These are phyloP conservation scores for Larix kaempferi DNA, from an alignment of 75 land plant species.

Conservation along the genomic window DNA sequence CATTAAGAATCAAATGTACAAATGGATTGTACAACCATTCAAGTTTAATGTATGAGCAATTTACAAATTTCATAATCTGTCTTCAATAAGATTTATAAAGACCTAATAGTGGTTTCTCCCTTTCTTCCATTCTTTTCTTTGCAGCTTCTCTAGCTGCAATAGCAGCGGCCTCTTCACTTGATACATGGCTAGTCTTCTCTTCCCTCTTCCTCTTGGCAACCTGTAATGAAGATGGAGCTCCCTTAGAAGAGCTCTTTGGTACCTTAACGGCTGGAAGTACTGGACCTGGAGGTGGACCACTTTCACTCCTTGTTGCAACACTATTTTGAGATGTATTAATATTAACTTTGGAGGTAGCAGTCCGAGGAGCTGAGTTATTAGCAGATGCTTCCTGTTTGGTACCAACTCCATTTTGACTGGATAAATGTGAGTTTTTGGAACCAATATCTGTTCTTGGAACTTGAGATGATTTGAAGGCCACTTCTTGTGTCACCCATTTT, in stretches of 20 bases:
- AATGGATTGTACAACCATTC: too few species aligned
- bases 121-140: slow-evolving; percentile 78
- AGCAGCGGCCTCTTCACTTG: slow-evolving; percentile 80
- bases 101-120: slow-evolving; percentile 77
- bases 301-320: slow-evolving; percentile 13
- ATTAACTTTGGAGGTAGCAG: slow-evolving; percentile 9
- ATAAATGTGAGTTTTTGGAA: neutral
- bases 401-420: neutral
- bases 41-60: too few species aligned
- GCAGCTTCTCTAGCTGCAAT: slow-evolving; percentile 91
- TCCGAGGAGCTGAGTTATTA: neutral
- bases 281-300: slow-evolving; percentile 47
- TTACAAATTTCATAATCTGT: too few species aligned
- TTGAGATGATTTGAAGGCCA: slow-evolving; percentile 39
- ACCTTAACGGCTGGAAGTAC: slow-evolving; percentile 41
- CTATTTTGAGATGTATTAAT: slow-evolving; percentile 4
- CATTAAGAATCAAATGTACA: too few species aligned
- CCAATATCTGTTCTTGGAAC: slow-evolving; percentile 14
- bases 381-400: neutral
- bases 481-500: slow-evolving; percentile 76
- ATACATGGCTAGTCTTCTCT: slow-evolving; percentile 50
- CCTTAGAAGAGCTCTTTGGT: slow-evolving; percentile 58
- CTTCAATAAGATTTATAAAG: slow-evolving; percentile 57
- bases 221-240: slow-evolving; percentile 72
- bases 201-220: slow-evolving; percentile 78